Conservation (phyloP, 441 rosid genomes). For the Pelargonium myrrhifolium region DNA sequence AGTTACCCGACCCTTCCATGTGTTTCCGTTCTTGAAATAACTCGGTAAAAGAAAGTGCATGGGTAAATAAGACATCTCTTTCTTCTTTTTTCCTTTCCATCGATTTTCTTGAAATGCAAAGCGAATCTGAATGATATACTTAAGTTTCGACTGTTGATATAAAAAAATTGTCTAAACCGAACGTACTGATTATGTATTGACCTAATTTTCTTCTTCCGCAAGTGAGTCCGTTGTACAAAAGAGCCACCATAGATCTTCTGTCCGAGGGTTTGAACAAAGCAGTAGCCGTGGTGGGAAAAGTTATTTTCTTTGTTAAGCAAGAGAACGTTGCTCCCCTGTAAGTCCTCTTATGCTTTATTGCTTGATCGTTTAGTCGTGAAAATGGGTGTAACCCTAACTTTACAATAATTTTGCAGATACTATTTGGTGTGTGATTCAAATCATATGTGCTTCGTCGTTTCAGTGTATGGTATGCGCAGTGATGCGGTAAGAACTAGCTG, state of each 20-base stretch:
- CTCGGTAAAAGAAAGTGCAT: not conserved
- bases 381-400: not conserved
- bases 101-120: not conserved
- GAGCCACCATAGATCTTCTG: conserved; percentile 41
- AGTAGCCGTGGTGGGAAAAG: conserved; percentile 50
- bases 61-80: not conserved
- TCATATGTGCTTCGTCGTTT: conserved; percentile 47
- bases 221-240: conserved; percentile 41
- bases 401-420: conserved; percentile 36
- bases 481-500: conserved; percentile 39
- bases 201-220: conserved; percentile 17
- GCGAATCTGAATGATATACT: not conserved
- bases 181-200: too few relatives aligned
- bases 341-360: conserved; percentile 24
- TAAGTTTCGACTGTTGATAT: conserved; percentile 3
- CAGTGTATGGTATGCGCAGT: conserved; percentile 42
- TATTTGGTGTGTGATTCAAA: conserved; percentile 57
- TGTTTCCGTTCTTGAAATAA: conserved; percentile 5
- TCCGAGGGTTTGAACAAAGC: conserved; percentile 55
- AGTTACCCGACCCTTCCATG: conserved; percentile 19
- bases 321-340: conserved; percentile 59
- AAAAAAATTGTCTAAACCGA: too few relatives aligned
- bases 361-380: conserved; percentile 5
- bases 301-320: conserved; percentile 51
- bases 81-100: not conserved